Conservation (phyloP, 2,329 filamentous ascomycete genomes). For the Botrytis pseudocinerea region DNA sequence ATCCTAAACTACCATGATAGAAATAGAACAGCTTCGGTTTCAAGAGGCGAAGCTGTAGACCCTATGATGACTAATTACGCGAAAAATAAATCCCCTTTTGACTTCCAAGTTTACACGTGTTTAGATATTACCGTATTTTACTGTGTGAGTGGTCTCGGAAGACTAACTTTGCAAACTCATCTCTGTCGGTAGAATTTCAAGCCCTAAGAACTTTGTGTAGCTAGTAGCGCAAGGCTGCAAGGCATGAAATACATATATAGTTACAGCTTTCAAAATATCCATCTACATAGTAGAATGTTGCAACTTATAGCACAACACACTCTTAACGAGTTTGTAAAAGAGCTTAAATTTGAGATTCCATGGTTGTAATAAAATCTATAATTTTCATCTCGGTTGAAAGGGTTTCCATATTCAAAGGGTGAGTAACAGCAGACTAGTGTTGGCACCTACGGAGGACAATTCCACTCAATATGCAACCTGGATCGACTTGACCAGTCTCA, state of each 20-base stretch:
- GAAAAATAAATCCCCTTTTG: neutral
- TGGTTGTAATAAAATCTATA: neutral
- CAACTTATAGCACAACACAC: too few species aligned
- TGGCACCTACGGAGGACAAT: too few species aligned
- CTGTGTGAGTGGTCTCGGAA: neutral
- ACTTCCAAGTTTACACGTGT: neutral
- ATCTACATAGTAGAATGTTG: too few species aligned
- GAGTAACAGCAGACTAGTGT: too few species aligned
- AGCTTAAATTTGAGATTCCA: neutral
- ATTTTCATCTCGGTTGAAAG: too few species aligned
- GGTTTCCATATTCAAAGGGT: too few species aligned
- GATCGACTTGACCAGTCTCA: neutral
- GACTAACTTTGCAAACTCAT: neutral
- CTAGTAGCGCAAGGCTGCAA: neutral
- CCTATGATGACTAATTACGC: neutral
- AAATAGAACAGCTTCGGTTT: neutral
- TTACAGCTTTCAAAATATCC: too few species aligned
- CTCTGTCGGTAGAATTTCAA: neutral
- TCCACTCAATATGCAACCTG: too few species aligned
- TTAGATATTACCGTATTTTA: neutral
- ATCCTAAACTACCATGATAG: neutral
- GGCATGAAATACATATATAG: too few species aligned
- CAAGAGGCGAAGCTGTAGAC: neutral
- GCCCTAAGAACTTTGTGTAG: neutral
- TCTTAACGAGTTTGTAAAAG: too few species aligned